Evolutionary conservation across 441 rosid genomes (phyloP).

Genomic region (Bocquillonia castaneifolia): DNA sequence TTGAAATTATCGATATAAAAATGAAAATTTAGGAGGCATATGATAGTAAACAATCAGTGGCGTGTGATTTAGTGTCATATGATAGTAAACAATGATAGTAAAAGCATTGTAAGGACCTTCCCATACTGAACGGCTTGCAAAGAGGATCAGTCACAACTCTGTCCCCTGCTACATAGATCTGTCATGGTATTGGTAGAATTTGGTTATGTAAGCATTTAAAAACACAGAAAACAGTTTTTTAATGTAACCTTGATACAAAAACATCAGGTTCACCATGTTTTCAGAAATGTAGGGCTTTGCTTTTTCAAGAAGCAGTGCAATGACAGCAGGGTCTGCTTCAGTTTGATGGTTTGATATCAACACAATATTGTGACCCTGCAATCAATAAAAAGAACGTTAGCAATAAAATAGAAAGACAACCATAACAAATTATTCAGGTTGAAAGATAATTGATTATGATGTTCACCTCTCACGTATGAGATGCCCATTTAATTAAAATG

Average conservation of each 20-base stretch:
- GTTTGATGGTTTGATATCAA: slow-evolving; percentile 96
- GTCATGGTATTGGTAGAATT: slow-evolving; percentile 26
- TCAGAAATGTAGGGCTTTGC: slow-evolving; percentile 58
- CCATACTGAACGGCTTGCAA: slow-evolving; percentile 97
- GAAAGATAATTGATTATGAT: background rate
- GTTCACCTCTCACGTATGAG: slow-evolving; percentile 1
- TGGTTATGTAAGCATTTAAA: slow-evolving; percentile 27
- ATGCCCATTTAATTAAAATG: background rate
- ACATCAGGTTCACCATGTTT: slow-evolving; percentile 53
- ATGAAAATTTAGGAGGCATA: slow-evolving; percentile 19
- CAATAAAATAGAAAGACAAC: no score
- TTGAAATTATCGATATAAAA: slow-evolving; percentile 25
- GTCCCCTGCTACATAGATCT: slow-evolving; percentile 94
- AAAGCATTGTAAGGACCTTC: slow-evolving; percentile 57
- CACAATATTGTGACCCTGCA: slow-evolving; percentile 84
- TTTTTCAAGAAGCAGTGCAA: slow-evolving; percentile 78
- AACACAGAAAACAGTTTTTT: slow-evolving; percentile 15
- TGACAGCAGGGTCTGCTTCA: slow-evolving; percentile 97
- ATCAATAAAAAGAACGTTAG: no score
- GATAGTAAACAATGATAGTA: no score
- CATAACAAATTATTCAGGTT: background rate
- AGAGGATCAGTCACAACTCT: slow-evolving; percentile 95
- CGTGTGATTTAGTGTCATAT: no score
- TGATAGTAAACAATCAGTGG: no score
- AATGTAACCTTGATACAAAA: slow-evolving; percentile 22